Evolutionary conservation across 371 early-diverging fungal genomes (phyloP), one percentile per base, ranked within the genome.

Genomic region (Rhizopus microsporus): DNA sequence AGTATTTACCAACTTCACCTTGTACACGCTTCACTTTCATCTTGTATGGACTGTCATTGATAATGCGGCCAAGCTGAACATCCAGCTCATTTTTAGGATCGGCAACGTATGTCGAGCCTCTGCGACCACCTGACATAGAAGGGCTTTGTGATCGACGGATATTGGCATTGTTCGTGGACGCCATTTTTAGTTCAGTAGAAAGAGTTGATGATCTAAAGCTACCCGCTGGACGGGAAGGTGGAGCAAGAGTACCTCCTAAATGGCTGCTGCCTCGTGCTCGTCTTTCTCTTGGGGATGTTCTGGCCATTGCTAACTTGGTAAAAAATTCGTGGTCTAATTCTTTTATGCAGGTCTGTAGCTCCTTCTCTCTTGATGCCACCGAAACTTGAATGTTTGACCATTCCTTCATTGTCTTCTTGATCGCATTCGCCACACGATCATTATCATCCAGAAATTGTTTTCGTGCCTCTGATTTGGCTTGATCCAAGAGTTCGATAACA

Each of bases 1-100:
- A 83, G 65, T 91, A 89, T 53, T 86, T 81, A 46, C 88, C 90
- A 8, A 68, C 78, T 49, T 89, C 85, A 4, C 71, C 72, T 35
- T 61, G 71, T 2, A 76, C 77, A 54, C 60, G 64, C 32, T 73
- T 72, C 30, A 80, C 72, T 30, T 70, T 71, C 56, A 80, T 66
- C 9, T 59, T 64, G 43, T 65, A 73, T 2, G 71, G 65, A 45
- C 71, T 77, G 10, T 74, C 78, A 60, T 91, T 91, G 29, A 91
- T 83, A 37, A 89, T 82, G 15, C 68, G 60, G 4, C 86, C 90
- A 1, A 78, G 48, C 34, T 71, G 74, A 29, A 71, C 68, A 54
- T 78, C 78, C 32, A 78, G 44, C 30, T 78, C 78, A 42, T 68
- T 78, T 32, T 75, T 75, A 5, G 78, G 78, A 61, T 78, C 78